Percentiles rank a stretch among this genome's conserved stretches.
These are phyloP conservation scores for Galerina sulciceps DNA, from an alignment of 768 basidiomycete genomes.

Conservation along the genomic window DNA sequence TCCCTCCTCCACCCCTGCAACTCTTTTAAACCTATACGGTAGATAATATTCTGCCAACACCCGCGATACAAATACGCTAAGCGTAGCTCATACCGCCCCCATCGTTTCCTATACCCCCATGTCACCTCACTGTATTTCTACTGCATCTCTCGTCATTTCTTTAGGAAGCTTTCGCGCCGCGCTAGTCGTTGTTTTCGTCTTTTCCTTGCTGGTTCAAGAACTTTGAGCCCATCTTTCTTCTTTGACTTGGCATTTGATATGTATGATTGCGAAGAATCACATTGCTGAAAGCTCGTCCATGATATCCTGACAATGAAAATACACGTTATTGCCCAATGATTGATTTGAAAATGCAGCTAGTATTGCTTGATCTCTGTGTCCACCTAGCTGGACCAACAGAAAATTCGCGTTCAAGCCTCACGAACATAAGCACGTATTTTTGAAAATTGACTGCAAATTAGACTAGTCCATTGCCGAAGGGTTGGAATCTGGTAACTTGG, in stretches of 20 bases:
- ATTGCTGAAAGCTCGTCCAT: conserved; percentile 15
- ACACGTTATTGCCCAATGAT: no score
- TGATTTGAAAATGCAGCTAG: no score
- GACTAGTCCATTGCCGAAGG: no score
- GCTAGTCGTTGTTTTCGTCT: not conserved
- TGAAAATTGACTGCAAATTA: no score
- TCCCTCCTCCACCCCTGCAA: not conserved
- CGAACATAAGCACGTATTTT: no score
- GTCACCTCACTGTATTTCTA: conserved; percentile 14
- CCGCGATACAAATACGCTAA: not conserved
- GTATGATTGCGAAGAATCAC: conserved; percentile 22
- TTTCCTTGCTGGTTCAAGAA: not conserved
- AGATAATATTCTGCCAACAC: not conserved
- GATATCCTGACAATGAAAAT: no score
- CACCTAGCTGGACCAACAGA: no score
- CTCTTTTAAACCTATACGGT: not conserved
- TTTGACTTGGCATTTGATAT: conserved; percentile 7
- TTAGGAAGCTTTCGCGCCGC: not conserved
- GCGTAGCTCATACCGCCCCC: not conserved
- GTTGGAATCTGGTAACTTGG: no score
- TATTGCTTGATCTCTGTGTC: no score
- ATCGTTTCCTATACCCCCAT: not conserved
- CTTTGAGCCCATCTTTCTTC: conserved; percentile 5
- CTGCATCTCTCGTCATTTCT: not conserved
- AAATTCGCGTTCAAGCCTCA: no score